These are phyloP conservation scores for Marchantia polymorpha DNA, from an alignment of 225 moss, liverwort and hornwort genomes.

Conservation along the genomic window DNA sequence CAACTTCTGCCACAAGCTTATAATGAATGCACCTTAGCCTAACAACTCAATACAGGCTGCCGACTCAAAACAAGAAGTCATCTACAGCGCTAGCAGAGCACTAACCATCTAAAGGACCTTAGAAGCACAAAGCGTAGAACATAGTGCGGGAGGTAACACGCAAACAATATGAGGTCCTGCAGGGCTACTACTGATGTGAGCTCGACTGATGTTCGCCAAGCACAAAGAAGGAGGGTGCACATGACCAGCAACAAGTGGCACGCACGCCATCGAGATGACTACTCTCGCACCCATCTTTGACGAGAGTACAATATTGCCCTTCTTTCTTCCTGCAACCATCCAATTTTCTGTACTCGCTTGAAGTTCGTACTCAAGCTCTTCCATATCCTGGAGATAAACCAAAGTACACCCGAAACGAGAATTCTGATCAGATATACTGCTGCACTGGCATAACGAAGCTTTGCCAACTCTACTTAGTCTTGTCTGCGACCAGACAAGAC, in stretches of 20 bases:
- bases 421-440: neutral
- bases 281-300: constrained; percentile 65
- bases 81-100: constrained; percentile 15
- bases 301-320: constrained; percentile 69
- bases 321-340: constrained; percentile 97
- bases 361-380: constrained; percentile 88
- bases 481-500: too few relatives aligned
- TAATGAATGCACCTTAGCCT: constrained; percentile 23
- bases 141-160: constrained; percentile 88
- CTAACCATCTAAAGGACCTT: constrained; percentile 45
- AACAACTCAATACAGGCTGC: constrained; percentile 18
- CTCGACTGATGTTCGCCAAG: constrained; percentile 77
- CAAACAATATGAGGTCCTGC: constrained; percentile 96
- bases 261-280: constrained; percentile 90
- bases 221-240: constrained; percentile 92
- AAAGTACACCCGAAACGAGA: neutral
- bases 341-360: constrained; percentile 72
- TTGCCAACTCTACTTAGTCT: too few relatives aligned
- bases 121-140: constrained; percentile 82
- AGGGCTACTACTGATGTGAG: constrained; percentile 88
- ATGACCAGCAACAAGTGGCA: constrained; percentile 91
- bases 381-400: constrained; percentile 50
- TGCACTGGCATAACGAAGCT: neutral
- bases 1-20: constrained; percentile 22
- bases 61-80: constrained; percentile 22